Evolutionary conservation across 177 flowering plant genomes (phyloP), one percentile per base, ranked within the genome.

Genomic region (Vitis hybrid): DNA sequence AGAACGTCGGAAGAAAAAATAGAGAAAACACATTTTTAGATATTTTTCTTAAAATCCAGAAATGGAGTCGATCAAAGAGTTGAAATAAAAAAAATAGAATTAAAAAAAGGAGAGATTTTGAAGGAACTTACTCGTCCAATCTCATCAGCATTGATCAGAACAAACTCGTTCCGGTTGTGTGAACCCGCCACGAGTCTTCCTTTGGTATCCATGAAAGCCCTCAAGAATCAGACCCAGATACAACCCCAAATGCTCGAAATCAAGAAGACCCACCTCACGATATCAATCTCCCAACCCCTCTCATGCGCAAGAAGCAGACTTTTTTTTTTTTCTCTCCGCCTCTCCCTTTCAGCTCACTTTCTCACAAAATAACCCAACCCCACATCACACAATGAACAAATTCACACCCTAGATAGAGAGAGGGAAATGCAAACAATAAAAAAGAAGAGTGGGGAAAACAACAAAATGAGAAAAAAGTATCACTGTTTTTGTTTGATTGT

Each of bases 111-210:
- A 67, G 48, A 57, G 13, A 27, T 2, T 27, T 67, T 1, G n/a
- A 30, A 18, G 56, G 50, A 2, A 74, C 91, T 87, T 81, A 91
- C 97, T 71, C 91, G 67, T 62, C 85, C 87, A 79, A 79, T 66
- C 58, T 90, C 97, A 77, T 90, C 97, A 61, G 95, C 97, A 90
- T 89, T 90, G 87, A 92, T 91, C 40, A 90, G 86, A 59, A 92
- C 83, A 77, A 92, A 90, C 83, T 90, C 97, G 79, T 92, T 92
- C 70, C 97, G 87, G 70, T 90, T 90, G 68, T 92, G 97, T 69
- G 97, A 92, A 65, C 97, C 97, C 9, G 97, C 94, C 63, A 92
- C 68, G 51, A 92, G 91, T 67, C 93, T 71, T 9, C 97, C 97
- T 71, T 80, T 80, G 35, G 93, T 85, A 52, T 74, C 86, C 92